phyloP scores from a whole-genome alignment of 345 rosid genomes.

The Syzygium grande region DNA sequence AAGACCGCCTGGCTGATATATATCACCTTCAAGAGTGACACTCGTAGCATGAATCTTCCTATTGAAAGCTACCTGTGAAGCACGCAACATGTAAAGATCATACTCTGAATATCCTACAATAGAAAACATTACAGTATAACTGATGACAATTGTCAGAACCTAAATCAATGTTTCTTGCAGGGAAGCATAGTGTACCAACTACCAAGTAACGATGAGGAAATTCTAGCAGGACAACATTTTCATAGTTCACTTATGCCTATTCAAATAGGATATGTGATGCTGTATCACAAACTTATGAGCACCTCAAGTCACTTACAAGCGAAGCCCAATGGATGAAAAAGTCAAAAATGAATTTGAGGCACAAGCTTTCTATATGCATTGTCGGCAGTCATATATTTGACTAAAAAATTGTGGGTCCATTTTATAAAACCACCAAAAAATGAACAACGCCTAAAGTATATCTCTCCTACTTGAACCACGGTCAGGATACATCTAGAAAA shows the following conservation, averaged over 20 bases:
- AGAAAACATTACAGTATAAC: neutral
- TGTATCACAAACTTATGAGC: neutral
- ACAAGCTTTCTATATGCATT: neutral
- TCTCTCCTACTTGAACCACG: neutral
- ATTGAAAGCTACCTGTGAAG: constrained; percentile 76
- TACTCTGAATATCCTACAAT: neutral
- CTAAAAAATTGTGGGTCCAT: neutral
- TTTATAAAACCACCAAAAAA: neutral
- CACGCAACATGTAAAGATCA: neutral
- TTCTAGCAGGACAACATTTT: neutral
- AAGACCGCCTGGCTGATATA: constrained; percentile 94
- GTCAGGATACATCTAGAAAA: neutral
- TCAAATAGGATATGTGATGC: neutral
- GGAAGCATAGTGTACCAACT: neutral
- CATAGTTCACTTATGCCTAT: neutral
- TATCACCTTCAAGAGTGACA: constrained; percentile 95
- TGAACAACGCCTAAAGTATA: neutral
- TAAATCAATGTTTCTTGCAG: neutral
- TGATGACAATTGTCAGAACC: neutral
- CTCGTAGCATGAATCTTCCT: constrained; percentile 56
- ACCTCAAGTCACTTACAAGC: neutral
- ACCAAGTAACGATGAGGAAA: neutral
- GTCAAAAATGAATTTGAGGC: neutral
- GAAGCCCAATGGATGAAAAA: neutral
- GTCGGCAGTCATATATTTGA: neutral